Evolutionary conservation across 1,284 basidiomycete genomes (phyloP).

Genomic region (Meripilus lineatus): DNA sequence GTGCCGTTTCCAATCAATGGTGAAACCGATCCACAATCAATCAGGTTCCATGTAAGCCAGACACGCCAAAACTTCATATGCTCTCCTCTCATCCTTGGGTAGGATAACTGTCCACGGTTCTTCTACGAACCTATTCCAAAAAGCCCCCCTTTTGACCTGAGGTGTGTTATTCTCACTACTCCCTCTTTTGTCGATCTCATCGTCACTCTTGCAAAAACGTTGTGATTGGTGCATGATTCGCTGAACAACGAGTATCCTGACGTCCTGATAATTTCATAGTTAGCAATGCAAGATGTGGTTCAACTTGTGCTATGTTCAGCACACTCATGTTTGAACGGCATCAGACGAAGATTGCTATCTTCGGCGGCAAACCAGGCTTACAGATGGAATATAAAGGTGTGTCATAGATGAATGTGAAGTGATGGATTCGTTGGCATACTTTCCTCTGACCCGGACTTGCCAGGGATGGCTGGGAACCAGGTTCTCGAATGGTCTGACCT

Average conservation of each 20-base stretch:
- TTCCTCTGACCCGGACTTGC: background rate
- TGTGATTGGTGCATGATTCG: background rate
- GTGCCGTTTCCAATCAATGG: constrained; percentile 44
- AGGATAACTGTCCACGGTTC: constrained; percentile 32
- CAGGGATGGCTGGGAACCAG: constrained; percentile 63
- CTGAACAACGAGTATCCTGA: background rate
- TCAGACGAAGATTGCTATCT: constrained; percentile 50
- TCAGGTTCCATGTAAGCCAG: constrained; percentile 47
- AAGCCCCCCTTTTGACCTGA: constrained; percentile 48
- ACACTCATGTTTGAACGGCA: constrained; percentile 60
- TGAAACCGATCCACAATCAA: constrained; percentile 45
- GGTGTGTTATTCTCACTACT: constrained; percentile 33
- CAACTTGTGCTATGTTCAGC: constrained; percentile 62
- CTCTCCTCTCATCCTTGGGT: background rate
- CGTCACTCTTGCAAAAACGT: background rate
- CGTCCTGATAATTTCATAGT: constrained; percentile 26
- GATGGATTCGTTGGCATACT: background rate
- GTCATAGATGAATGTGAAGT: background rate
- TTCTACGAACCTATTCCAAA: constrained; percentile 43
- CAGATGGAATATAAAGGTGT: constrained; percentile 52
- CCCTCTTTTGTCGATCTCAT: background rate
- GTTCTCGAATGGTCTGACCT: constrained; percentile 61
- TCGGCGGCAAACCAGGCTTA: constrained; percentile 54
- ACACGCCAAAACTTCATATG: too few relatives aligned
- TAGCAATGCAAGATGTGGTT: constrained; percentile 52